Evolutionary conservation across 371 early-diverging fungal genomes (phyloP), one percentile per base, ranked within the genome.

Genomic region (Parasitella parasitica): DNA sequence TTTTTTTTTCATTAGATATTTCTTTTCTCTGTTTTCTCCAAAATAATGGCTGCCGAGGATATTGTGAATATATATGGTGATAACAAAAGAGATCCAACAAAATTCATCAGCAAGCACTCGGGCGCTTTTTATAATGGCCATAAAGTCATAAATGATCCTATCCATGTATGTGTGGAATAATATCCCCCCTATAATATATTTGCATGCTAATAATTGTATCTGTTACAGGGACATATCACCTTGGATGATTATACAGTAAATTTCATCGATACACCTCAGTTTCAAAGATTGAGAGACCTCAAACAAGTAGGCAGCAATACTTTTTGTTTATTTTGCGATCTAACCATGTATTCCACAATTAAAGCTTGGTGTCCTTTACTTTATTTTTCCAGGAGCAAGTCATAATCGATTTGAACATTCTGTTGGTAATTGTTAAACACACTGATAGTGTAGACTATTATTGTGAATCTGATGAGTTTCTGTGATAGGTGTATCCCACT

Each of bases 331-430:
- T 15, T 7, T 18, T 26, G 11, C 20, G 27, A 27, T 49, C 39
- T 30, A 30, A 32, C n/a, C 22, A 36, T 35, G n/a, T 38, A 24
- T 20, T n/a, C n/a, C n/a, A n/a, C n/a, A n/a, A n/a, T n/a, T n/a
- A n/a, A n/a, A 80, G 81, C 59, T 80, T 2, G 81, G 81, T 7
- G 68, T 73, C 1, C 84, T 91, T 3, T 96, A 97, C 70, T 93
- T 85, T 65, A 96, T 98, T 2, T 97, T 94, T 70, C 97, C 97
- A 0, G 96, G 96, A 43, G 97, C 88, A 1, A 88, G 90, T 26
- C 97, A 98, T 77, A 94, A 92, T 67, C 83, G 95, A 13, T 94
- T 94, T 56, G 95, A 94, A 61, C 93, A 93, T 67, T 91, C 90
- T 48, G 84, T 96, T 60, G 97, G 96, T 80, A 83, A 71, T 9